These are phyloP conservation scores for Hawksworthiomyces lignivorus DNA, from an alignment of 2,329 filamentous ascomycete species.

Conservation along the genomic window DNA sequence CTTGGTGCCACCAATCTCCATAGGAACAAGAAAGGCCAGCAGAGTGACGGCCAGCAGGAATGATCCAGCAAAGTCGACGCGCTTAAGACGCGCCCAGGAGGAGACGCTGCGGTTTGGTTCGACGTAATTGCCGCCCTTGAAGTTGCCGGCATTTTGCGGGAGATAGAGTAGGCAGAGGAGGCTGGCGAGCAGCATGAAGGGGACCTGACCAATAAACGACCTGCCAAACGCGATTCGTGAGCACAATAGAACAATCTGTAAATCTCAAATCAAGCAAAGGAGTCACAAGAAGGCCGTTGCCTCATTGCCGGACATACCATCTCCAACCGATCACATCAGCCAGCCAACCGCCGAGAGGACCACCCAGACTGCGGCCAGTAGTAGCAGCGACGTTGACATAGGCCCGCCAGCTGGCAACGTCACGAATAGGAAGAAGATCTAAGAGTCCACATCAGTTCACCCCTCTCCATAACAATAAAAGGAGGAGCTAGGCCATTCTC, in stretches of 20 bases:
- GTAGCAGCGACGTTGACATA: constrained; percentile 47
- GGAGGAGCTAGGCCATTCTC: no score
- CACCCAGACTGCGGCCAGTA: constrained; percentile 42
- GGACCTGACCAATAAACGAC: constrained; percentile 52
- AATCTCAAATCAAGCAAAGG: no score
- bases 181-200: constrained; percentile 44
- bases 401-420: constrained; percentile 46
- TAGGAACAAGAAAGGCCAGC: constrained; percentile 30
- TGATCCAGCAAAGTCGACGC: constrained; percentile 54
- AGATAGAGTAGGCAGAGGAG: constrained; percentile 28
- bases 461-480: no score
- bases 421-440: constrained; percentile 44
- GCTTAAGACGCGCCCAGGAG: constrained; percentile 29
- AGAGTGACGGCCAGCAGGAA: constrained; percentile 31
- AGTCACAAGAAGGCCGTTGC: no score
- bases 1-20: constrained; percentile 32
- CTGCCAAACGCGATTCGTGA: no score
- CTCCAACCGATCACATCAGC: constrained; percentile 59
- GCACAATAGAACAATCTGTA: no score
- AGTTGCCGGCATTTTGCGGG: constrained; percentile 19
- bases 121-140: constrained; percentile 13
- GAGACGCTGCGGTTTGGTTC: constrained; percentile 13
- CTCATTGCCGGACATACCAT: no score
- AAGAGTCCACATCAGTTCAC: not conserved
- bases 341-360: constrained; percentile 51